Conservation (phyloP, 805 yeast genomes). For the Saccharomycopsis microspora region DNA sequence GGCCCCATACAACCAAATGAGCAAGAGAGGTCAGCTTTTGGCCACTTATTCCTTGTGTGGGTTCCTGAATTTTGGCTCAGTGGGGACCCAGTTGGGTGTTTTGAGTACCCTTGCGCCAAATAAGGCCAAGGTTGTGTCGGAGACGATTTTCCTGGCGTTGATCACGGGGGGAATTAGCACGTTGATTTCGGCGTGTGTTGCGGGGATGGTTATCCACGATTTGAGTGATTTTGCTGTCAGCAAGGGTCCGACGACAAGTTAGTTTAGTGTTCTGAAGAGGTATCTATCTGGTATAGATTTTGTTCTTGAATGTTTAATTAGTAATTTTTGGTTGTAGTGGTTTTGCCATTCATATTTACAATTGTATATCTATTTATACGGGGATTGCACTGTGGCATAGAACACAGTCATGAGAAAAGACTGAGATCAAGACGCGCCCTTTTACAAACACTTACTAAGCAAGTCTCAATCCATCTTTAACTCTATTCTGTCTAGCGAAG, state of each 20-base stretch:
- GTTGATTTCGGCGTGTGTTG: slow-evolving; percentile 43
- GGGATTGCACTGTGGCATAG: background rate
- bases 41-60: slow-evolving; percentile 57
- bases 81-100: slow-evolving; percentile 53
- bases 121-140: slow-evolving; percentile 35
- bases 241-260: background rate
- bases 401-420: too few relatives aligned
- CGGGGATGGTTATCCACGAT: slow-evolving; percentile 52
- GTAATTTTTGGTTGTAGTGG: background rate
- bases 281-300: background rate
- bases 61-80: slow-evolving; percentile 49
- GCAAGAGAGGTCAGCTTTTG: slow-evolving; percentile 39
- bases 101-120: slow-evolving; percentile 43
- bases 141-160: slow-evolving; percentile 36
- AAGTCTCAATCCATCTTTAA: too few relatives aligned
- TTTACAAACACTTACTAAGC: too few relatives aligned
- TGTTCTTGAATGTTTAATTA: background rate
- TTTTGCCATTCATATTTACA: background rate
- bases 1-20: slow-evolving; percentile 35
- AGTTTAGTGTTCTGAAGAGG: too few relatives aligned
- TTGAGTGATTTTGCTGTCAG: slow-evolving; percentile 19
- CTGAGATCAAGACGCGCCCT: too few relatives aligned
- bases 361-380: background rate
- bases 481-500: too few relatives aligned
- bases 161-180: slow-evolving; percentile 44